Evolutionary conservation across 805 yeast species (phyloP).

Genomic region (Zygosaccharomyces gambellarensis): DNA sequence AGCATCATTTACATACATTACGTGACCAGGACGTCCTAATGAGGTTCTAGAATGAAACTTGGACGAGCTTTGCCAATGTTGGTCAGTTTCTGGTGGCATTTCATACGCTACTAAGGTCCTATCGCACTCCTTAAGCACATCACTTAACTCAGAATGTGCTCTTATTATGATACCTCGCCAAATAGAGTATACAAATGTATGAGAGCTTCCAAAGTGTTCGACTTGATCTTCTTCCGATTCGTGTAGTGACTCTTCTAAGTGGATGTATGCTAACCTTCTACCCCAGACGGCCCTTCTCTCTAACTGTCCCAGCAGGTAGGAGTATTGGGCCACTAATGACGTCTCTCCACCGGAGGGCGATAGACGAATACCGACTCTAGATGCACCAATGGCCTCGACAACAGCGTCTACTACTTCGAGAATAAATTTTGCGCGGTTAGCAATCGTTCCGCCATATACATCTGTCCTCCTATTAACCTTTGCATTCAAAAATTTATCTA

Average conservation of each 20-base stretch:
- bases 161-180: conserved; percentile 44
- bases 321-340: conserved; percentile 36
- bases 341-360: conserved; percentile 41
- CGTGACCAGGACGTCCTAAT: background rate
- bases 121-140: background rate
- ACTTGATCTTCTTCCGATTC: conserved; percentile 19
- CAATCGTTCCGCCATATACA: conserved; percentile 50
- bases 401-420: conserved; percentile 48
- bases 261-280: conserved; percentile 39
- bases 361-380: conserved; percentile 42
- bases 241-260: conserved; percentile 44
- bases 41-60: background rate
- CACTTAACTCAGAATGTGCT: conserved; percentile 10
- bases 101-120: background rate
- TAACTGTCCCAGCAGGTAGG: conserved; percentile 40
- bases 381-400: conserved; percentile 47
- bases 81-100: background rate
- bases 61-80: background rate
- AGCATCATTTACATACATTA: background rate
- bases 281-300: conserved; percentile 37
- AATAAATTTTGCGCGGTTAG: conserved; percentile 42
- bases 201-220: conserved; percentile 26
- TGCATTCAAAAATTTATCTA: conserved; percentile 50
- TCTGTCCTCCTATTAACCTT: conserved; percentile 43
- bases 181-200: conserved; percentile 38